Evolutionary conservation across 495 filamentous ascomycete species (phyloP), one percentile per base, ranked within the genome.

Genomic region (Aspergillus incahuasiensis): DNA sequence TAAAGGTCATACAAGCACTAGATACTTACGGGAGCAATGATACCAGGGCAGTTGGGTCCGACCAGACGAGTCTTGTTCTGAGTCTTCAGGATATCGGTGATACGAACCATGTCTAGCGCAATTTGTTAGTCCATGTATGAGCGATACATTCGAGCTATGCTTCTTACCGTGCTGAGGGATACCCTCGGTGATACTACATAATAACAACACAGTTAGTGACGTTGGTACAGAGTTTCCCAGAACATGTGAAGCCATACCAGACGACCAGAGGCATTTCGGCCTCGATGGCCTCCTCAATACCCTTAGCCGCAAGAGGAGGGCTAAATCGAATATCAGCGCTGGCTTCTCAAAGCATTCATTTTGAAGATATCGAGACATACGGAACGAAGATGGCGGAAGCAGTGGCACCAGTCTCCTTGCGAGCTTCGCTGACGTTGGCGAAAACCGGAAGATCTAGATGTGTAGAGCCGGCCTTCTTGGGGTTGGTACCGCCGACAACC

Each of bases 341-440:
- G 38, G 50, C 11, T 43, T 19, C 38, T 32, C 8, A 3, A 24
- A 21, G 9, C 20, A 32, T 46, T 16, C 8, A 6, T 11, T 43
- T 11, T n/a, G 45, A 13, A 30, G 34, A 32, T 16, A 40, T 30
- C 22, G 24, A 9, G 44, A 64, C 57, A 84, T 86, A 94, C 87
- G 94, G 94, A 59, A 99, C 92, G 72, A 99, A 99, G 74, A 99
- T 92, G 53, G 92, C 95, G 45, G 90, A 92, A 51, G 92, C 92
- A 54, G 79, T 89, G 56, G 92, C 92, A 62, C 91, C 91, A 43
- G 90, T 95, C 76, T 91, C 75, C 80, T 92, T 95, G 56, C 95
- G 82, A 55, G 92, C 94, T 53, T 97, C 92, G 54, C 71, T 70
- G 54, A 99, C 95, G 60, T 82, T 94, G 52, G 81, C 88, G 74